Conservation (phyloP, 352 stramenopile genomes). For the Pythium phragmiticola region DNA sequence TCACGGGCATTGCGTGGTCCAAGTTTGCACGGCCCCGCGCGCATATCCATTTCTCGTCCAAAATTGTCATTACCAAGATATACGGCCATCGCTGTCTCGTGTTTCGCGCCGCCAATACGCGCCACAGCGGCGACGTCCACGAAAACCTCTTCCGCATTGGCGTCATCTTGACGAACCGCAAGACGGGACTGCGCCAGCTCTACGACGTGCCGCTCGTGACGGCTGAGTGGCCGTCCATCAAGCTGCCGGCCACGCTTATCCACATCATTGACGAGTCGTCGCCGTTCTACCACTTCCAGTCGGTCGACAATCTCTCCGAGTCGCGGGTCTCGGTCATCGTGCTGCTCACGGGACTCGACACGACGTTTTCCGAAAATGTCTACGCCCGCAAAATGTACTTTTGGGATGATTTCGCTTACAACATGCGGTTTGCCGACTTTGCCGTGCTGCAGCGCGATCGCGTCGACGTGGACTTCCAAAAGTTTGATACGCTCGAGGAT, state of each 20-base stretch:
- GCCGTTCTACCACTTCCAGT: constrained; percentile 77
- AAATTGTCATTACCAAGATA: constrained; percentile 66
- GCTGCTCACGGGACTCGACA: constrained; percentile 80
- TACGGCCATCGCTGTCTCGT: constrained; percentile 77
- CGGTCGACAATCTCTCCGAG: constrained; percentile 63
- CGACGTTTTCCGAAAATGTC: constrained; percentile 83
- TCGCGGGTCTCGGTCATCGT: constrained; percentile 77
- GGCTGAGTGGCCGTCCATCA: constrained; percentile 80
- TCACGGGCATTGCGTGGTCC: constrained; percentile 83
- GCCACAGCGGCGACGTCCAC: constrained; percentile 75
- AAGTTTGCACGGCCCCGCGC: constrained; percentile 79
- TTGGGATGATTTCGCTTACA: constrained; percentile 83
- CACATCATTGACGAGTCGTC: constrained; percentile 81
- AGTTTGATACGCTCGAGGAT: constrained; percentile 52
- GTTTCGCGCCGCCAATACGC: constrained; percentile 78
- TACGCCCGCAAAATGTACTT: constrained; percentile 89
- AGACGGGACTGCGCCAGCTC: constrained; percentile 74
- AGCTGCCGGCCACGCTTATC: constrained; percentile 76
- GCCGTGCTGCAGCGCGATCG: constrained; percentile 64
- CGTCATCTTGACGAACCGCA: constrained; percentile 82
- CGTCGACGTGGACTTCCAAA: constrained; percentile 66
- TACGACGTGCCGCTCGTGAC: constrained; percentile 83
- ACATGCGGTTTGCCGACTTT: constrained; percentile 78
- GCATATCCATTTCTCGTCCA: constrained; percentile 80
- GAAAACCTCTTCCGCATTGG: constrained; percentile 84